Base-by-base conservation (phyloP, 257 asterid species). In the Fraxinus americana region DNA sequence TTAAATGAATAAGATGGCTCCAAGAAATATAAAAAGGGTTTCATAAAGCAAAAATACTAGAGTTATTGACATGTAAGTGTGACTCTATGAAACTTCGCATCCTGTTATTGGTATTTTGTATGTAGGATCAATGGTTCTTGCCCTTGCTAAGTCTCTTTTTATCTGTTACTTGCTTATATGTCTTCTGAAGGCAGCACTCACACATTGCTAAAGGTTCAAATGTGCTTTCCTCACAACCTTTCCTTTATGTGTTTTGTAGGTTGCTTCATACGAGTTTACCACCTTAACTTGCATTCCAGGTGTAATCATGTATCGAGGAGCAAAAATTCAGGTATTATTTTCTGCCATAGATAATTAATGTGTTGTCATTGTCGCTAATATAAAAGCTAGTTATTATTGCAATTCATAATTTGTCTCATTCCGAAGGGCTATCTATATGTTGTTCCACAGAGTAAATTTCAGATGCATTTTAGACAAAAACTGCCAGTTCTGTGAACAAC, bases 271-370 rank as follows among this genome's bases (percentile, higher is more conserved):
- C 57, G 99, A 96, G 73, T 96, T 96, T 81, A 96, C 99, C 23
- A 96, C 99, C 77, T 87, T 96, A 81, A 96, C 99, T 82, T 96
- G 99, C 91, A 96, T 96, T 87, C 99, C 99, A 81, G 99, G 99
- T 80, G 99, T 96, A 6, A 96, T 93, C 78, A 87, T 90, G 8
- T 96, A 96, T 71, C 92, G 98, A 66, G 99, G 98, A 77, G 99
- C 99, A 81, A 96, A 93, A 89, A 82, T 95, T 78, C 99, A 96
- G 99, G 99, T 96, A 86, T 25, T 72, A 59, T 76, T 57, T n/a
- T 23, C 27, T 8, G 57, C 19, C 1, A 21, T 41, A 2, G 50
- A 41, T 11, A 1, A 41, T 41, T 41, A 41, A 41, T 11, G 16
- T 41, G 50, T 41, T 11, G 50, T 41, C 50, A 11, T 41, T 41